Base-by-base conservation (phyloP, 192 early-diverging fungal genomes). In the Helicostylum pulchrum region DNA sequence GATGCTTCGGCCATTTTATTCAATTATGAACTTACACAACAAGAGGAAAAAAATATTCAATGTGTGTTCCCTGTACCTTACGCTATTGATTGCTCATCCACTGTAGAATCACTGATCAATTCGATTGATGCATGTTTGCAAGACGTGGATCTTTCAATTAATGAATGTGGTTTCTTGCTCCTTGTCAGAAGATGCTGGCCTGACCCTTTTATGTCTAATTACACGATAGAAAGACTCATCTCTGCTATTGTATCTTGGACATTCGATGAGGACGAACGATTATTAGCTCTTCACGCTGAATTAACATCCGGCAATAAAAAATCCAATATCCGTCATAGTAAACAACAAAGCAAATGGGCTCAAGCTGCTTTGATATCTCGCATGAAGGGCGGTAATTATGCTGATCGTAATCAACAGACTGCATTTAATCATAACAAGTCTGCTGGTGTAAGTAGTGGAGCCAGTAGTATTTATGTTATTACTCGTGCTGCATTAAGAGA, bases 181-280 rank as follows among this genome's bases (percentile, higher is more conserved):
- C 61, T 85, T 19, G 73, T 77, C 1, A 55, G 78, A 34, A 67
- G 79, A 19, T 81, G 81, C 34, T 85, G 81, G 80, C 84, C 84
- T 10, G 84, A 83, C 61, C 78, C 81, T 20, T 83, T 82, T 65
- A 78, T 81, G 68, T 83, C 84, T 1, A 62, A 62, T 39, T 81
- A 83, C 55, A 80, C 80, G 30, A 59, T 62, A 1, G 78, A 85
- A 49, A 58, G 81, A 39, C 52, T 85, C 5, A 51, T 82, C 10
- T 65, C 74, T 30, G 65, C 77, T 17, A 62, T 83, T 8, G 70
- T 85, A 26, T 62, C 70, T 20, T 85, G 84, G 84, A 51, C 76
- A 5, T 67, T 77, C 23, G 42, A 73, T 44, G 84, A 83, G 52
- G 84, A 85, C 64, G 80, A 83, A 14, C 75, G 77, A 15, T 62